Conservation (phyloP, 2,329 filamentous ascomycete species). For the Graphilbum sp. region DNA sequence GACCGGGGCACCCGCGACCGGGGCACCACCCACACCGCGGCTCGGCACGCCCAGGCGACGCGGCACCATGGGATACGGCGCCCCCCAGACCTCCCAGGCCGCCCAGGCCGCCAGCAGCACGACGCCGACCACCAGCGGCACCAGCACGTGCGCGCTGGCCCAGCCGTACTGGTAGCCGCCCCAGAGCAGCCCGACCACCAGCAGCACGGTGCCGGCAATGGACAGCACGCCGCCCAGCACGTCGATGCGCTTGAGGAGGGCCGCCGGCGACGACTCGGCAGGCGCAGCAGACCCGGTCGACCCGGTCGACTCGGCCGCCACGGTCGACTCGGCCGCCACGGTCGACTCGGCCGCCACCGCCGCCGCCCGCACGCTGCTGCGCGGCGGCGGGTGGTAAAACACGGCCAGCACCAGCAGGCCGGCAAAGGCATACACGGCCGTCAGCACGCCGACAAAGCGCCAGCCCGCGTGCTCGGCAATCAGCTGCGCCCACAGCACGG, state of each 20-base stretch:
- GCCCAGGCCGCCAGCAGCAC: conserved; percentile 31
- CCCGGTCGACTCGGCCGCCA: too few species aligned
- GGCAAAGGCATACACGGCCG: conserved; percentile 32
- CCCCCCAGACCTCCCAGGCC: conserved; percentile 39
- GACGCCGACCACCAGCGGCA: conserved; percentile 32
- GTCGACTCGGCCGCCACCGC: too few species aligned
- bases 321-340: too few species aligned
- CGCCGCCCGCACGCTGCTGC: too few species aligned
- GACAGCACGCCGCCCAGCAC: conserved; percentile 32
- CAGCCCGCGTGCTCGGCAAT: conserved; percentile 31
- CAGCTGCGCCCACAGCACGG: conserved; percentile 42
- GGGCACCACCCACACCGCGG: conserved; percentile 10
- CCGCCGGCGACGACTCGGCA: too few species aligned
- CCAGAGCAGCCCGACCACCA: conserved; percentile 30
- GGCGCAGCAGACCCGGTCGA: too few species aligned
- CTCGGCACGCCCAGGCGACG: conserved; percentile 12
- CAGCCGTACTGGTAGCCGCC: conserved; percentile 21
- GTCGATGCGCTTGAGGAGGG: too few species aligned
- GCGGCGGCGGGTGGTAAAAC: conserved; percentile 36
- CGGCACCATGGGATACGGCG: conserved; percentile 40
- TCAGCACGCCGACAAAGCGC: conserved; percentile 37
- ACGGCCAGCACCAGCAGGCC: conserved; percentile 32
- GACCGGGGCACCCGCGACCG: conserved; percentile 18
- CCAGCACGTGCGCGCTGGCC: conserved; percentile 26
- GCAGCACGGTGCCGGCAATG: conserved; percentile 30